A percentile compares a stretch with the other conserved stretches of the same genome.
phyloP scores from a whole-genome alignment of 2,329 filamentous ascomycete species.

The Xylariaceae sp. region DNA sequence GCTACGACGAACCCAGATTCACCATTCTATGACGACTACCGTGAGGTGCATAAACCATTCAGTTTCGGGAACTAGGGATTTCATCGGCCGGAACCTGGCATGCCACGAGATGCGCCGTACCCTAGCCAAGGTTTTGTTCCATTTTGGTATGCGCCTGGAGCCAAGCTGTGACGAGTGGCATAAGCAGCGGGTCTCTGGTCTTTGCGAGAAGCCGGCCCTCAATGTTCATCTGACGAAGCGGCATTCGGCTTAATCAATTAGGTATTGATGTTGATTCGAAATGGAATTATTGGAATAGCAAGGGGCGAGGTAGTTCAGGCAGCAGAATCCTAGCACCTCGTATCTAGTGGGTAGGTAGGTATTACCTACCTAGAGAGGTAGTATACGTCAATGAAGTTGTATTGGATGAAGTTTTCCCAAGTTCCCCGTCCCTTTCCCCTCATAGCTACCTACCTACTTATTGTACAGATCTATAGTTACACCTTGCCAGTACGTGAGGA shows the following conservation, averaged over 20 bases:
- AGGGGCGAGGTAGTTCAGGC: too few relatives aligned
- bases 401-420: too few relatives aligned
- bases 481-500: too few relatives aligned
- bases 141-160: slow-evolving; percentile 24
- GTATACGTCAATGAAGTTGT: too few relatives aligned
- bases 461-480: too few relatives aligned
- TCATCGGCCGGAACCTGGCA: slow-evolving; percentile 23
- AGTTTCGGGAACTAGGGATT: slow-evolving; percentile 21
- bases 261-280: too few relatives aligned
- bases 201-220: slow-evolving; percentile 26
- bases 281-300: too few relatives aligned
- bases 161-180: slow-evolving; percentile 19
- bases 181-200: slow-evolving; percentile 20
- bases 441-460: too few relatives aligned
- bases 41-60: slow-evolving; percentile 23
- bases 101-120: slow-evolving; percentile 27
- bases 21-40: slow-evolving; percentile 19
- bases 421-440: too few relatives aligned
- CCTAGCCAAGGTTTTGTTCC: slow-evolving; percentile 23
- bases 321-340: too few relatives aligned
- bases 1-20: slow-evolving; percentile 11
- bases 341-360: too few relatives aligned
- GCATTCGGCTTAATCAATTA: background rate
- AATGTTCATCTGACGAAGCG: slow-evolving; percentile 14
- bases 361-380: too few relatives aligned